Percentiles rank a stretch among this genome's conserved stretches.
Conservation (phyloP, 208 protist species). For the Acanthamoeba rhysodes region DNA sequence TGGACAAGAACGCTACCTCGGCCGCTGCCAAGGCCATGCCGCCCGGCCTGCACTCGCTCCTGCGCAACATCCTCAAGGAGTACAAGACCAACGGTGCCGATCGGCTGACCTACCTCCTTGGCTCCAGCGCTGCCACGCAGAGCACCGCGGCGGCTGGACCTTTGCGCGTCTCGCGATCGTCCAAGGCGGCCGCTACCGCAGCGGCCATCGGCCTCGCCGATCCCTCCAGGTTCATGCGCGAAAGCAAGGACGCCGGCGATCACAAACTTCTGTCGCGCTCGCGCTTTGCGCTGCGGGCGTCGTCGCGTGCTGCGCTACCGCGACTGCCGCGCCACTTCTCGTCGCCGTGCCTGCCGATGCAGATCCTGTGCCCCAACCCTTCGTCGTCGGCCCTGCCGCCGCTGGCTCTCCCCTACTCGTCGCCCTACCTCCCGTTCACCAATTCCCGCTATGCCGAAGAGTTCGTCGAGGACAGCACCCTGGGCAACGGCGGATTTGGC, state of each 20-base stretch:
- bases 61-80: constrained; percentile 22
- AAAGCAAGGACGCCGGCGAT: not conserved
- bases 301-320: not conserved
- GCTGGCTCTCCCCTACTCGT: constrained; percentile 11
- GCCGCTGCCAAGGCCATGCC: not conserved
- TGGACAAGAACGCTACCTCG: constrained; percentile 27
- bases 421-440: constrained; percentile 1
- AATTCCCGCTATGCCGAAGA: constrained; percentile 2
- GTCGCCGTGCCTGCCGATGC: constrained; percentile 16
- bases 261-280: not conserved
- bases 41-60: not conserved
- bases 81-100: constrained; percentile 18
- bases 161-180: not conserved
- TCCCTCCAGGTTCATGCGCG: not conserved
- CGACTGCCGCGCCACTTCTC: not conserved
- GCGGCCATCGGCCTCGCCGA: not conserved
- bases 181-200: not conserved
- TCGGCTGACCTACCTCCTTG: not conserved
- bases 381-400: constrained; percentile 33
- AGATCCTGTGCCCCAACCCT: constrained; percentile 15
- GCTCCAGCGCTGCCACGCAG: not conserved
- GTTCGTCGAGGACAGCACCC: constrained; percentile 11
- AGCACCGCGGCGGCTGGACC: too few relatives aligned
- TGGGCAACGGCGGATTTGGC: constrained; percentile 36
- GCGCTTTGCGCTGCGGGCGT: not conserved